These are phyloP conservation scores for Thielaviopsis ethacetica DNA, from an alignment of 2,329 filamentous ascomycete species.

Conservation along the genomic window DNA sequence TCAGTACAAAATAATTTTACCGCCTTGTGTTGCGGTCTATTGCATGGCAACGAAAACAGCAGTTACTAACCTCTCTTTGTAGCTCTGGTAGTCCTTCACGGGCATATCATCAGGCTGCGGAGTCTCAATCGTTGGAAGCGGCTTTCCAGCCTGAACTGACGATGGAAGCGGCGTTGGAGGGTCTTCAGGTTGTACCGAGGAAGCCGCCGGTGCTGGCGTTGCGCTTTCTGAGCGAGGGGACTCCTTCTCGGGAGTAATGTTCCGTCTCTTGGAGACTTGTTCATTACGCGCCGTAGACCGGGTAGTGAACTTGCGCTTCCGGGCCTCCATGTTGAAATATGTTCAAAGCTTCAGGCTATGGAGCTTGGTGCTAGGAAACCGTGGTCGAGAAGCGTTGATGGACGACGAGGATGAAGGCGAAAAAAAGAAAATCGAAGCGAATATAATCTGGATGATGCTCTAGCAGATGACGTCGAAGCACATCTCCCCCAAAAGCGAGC, in stretches of 20 bases:
- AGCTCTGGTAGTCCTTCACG: conserved; percentile 51
- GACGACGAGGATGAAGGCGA: background rate
- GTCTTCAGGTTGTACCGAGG: conserved; percentile 21
- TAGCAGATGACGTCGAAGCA: background rate
- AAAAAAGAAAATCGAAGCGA: background rate
- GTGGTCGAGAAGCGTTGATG: background rate
- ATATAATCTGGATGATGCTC: background rate
- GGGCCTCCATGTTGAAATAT: conserved; percentile 32
- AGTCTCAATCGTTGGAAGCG: conserved; percentile 53
- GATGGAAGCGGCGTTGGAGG: conserved; percentile 36
- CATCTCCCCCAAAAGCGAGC: background rate
- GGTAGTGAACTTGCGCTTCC: conserved; percentile 48
- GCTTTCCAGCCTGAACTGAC: conserved; percentile 46
- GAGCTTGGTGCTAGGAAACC: background rate
- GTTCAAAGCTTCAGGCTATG: background rate
- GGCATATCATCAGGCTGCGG: conserved; percentile 49
- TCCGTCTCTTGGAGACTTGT: conserved; percentile 42
- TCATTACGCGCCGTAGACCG: conserved; percentile 45
- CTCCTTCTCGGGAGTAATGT: conserved; percentile 34
- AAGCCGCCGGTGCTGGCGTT: conserved; percentile 30
- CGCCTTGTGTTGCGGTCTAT: no score
- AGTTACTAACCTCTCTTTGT: conserved; percentile 47
- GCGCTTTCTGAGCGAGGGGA: conserved; percentile 16
- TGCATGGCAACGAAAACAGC: no score
- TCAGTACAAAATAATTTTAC: background rate